phyloP scores from a whole-genome alignment of 1,284 basidiomycete species.

The Coriolopsis trogii region DNA sequence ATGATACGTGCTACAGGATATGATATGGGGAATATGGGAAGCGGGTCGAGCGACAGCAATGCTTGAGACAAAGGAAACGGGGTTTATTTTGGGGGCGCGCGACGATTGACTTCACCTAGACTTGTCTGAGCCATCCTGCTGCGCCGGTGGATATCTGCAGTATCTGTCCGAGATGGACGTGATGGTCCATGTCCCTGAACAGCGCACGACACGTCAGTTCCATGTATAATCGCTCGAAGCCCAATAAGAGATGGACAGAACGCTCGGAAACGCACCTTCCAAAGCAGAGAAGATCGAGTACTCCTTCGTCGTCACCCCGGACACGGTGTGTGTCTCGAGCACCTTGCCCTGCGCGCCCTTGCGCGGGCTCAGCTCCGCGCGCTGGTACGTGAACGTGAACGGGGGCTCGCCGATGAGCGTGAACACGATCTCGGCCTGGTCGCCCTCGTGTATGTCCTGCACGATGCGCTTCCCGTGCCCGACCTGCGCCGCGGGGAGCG shows the following conservation, averaged over 20 bases:
- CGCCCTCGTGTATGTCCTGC: conserved; percentile 90
- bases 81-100: not conserved
- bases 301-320: conserved; percentile 73
- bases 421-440: conserved; percentile 93
- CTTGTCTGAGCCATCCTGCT: conserved; percentile 29
- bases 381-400: conserved; percentile 94
- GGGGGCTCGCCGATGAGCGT: conserved; percentile 89
- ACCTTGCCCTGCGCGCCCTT: conserved; percentile 74
- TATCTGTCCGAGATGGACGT: conserved; percentile 48
- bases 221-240: not conserved
- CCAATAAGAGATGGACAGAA: not conserved
- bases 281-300: conserved; percentile 89
- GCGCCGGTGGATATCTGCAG: conserved; percentile 37
- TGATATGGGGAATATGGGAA: not conserved
- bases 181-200: conserved; percentile 87
- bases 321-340: conserved; percentile 87
- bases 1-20: conserved; percentile 15
- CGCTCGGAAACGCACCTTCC: conserved; percentile 62
- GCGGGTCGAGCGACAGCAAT: conserved; percentile 6
- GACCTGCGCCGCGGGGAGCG: conserved; percentile 86
- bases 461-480: conserved; percentile 81
- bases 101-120: conserved; percentile 13
- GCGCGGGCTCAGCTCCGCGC: conserved; percentile 67
- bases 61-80: conserved; percentile 4
- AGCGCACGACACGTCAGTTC: conserved; percentile 22